Percentiles rank a stretch among this genome's conserved stretches.
phyloP scores from a whole-genome alignment of 768 basidiomycete species.

The Leccinum truebloodii region DNA sequence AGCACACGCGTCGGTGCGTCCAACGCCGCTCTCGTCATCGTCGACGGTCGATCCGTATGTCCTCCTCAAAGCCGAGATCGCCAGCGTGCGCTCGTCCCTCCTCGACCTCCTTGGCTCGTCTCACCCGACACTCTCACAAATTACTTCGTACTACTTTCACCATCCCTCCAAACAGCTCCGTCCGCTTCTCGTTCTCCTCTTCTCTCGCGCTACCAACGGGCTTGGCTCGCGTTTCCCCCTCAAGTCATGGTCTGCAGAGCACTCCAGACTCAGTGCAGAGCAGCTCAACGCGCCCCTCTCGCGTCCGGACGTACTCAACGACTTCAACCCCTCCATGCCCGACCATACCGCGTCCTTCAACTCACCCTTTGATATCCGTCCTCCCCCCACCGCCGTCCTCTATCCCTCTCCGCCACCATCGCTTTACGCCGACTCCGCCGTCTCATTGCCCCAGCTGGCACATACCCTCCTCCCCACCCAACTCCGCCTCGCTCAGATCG shows the following conservation, averaged over 20 bases:
- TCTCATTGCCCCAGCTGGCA: slow-evolving; percentile 34
- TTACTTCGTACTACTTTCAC: slow-evolving; percentile 91
- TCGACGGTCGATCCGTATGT: slow-evolving; percentile 58
- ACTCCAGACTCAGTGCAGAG: slow-evolving; percentile 50
- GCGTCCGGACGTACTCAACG: slow-evolving; percentile 79
- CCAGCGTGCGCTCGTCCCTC: slow-evolving; percentile 67
- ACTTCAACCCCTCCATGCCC: slow-evolving; percentile 88
- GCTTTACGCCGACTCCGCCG: slow-evolving; percentile 17
- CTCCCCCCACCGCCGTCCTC: slow-evolving; percentile 26
- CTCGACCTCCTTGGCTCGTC: slow-evolving; percentile 82
- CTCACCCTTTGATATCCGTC: slow-evolving; percentile 51
- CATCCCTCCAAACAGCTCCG: slow-evolving; percentile 90
- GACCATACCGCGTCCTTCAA: slow-evolving; percentile 73
- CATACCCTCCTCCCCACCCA: slow-evolving; percentile 73
- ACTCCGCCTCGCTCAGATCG: slow-evolving; percentile 89
- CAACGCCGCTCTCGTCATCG: slow-evolving; percentile 21
- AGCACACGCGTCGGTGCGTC: slow-evolving; percentile 15
- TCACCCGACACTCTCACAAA: slow-evolving; percentile 82
- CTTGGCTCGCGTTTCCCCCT: slow-evolving; percentile 64
- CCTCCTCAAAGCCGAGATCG: slow-evolving; percentile 73
- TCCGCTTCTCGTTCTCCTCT: slow-evolving; percentile 85
- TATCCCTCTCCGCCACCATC: slow-evolving; percentile 31
- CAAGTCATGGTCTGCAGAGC: slow-evolving; percentile 64
- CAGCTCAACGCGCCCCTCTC: slow-evolving; percentile 81
- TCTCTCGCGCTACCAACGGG: slow-evolving; percentile 92